Conservation (phyloP, 331 rosid genomes). For the Rhamnella rubrinervis region DNA sequence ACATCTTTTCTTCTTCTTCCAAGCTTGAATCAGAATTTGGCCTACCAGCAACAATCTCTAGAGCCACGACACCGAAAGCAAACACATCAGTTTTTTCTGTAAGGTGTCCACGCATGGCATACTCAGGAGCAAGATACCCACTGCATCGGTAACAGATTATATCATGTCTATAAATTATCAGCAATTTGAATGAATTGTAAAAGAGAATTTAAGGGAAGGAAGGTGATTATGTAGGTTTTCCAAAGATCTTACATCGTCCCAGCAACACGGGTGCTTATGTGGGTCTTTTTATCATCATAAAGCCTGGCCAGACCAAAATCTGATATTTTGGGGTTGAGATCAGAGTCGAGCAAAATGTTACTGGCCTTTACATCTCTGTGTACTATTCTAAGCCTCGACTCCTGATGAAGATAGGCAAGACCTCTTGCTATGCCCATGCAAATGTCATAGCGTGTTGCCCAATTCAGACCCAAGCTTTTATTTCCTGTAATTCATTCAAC, state of each 20-base stretch:
- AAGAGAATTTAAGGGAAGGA: too few species aligned
- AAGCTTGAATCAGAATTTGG: slow-evolving; percentile 55
- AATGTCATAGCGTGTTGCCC: slow-evolving; percentile 12
- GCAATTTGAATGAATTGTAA: too few species aligned
- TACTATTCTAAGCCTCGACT: slow-evolving; percentile 45
- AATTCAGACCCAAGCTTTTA: neutral
- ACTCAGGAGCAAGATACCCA: slow-evolving; percentile 91
- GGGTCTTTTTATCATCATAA: slow-evolving; percentile 60
- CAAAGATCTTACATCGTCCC: slow-evolving; percentile 60
- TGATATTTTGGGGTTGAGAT: slow-evolving; percentile 65
- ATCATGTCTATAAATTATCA: neutral
- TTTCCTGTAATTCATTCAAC: neutral
- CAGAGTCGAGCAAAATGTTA: slow-evolving; percentile 59
- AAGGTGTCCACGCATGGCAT: slow-evolving; percentile 75
- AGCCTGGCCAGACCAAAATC: slow-evolving; percentile 78
- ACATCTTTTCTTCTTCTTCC: slow-evolving; percentile 55
- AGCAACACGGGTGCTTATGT: slow-evolving; percentile 72
- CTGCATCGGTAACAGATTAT: slow-evolving; percentile 30
- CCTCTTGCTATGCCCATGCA: slow-evolving; percentile 61
- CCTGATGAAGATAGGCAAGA: slow-evolving; percentile 6
- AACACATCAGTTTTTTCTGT: slow-evolving; percentile 70
- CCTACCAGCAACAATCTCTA: slow-evolving; percentile 45
- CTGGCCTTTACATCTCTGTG: slow-evolving; percentile 75
- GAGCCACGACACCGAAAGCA: slow-evolving; percentile 21
- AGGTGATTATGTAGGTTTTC: neutral